Evolutionary conservation across 164 flowering plant species (phyloP), one percentile per base, ranked within the genome.

Genomic region (Amborella trichopoda): DNA sequence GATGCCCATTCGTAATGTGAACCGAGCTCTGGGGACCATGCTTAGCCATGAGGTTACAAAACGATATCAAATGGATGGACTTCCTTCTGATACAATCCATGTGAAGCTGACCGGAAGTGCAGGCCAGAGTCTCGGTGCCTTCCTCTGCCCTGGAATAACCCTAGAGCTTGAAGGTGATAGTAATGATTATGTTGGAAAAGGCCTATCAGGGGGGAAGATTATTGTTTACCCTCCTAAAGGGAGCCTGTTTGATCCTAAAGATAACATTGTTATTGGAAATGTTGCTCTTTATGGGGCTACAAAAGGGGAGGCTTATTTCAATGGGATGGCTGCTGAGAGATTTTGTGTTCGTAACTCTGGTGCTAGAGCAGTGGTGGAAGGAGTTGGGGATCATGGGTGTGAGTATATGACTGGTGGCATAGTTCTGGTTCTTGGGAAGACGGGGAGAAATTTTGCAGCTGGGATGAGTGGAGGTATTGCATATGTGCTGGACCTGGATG

Each of bases 391-490:
- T 66, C 99, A 93, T 62, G 99, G 99, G 12, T 93, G 99, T 41
- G 99, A 93, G 60, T 93, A 93, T 75, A 93, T 93, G 99, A 93
- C 99, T 0, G 99, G 97, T 52, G 99, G 99, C n/a, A 82, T 72
- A 18, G 96, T 88, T 38, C 86, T 88, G 28, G 87, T 93, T 34
- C 83, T 93, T 48, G 99, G 99, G 5, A 76, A 85, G 66, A 88
- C 96, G 22, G 99, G 99, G 21, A 75, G 99, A 54, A 93, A 93
- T 56, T 93, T 93, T 68, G 99, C 99, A 28, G 99, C 99, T 2
- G 99, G 99, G 44, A 93, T 93, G 99, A 93, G 99, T 62, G 99
- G 99, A 50, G 99, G 99, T 25, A 56, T 83, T 47, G 97, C 99
- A 22, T 93, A 83, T 72, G 93, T 93, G 65, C 83, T 93, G 48